phyloP scores from a whole-genome alignment of 495 filamentous ascomycete species.

The Cryomyces antarcticus region DNA sequence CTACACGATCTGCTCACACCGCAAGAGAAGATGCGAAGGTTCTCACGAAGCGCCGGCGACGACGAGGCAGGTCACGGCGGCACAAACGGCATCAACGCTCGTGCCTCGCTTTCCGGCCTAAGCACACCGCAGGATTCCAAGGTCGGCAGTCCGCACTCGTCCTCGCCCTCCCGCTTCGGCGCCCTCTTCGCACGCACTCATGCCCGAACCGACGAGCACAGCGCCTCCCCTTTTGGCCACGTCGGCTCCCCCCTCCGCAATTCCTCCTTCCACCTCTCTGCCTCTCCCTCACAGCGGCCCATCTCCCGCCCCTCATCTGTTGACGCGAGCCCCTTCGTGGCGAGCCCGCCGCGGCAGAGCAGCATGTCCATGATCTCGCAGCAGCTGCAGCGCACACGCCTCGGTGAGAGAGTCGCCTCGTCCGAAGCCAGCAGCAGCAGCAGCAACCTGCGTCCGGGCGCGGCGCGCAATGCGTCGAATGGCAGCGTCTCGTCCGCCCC shows the following conservation, averaged over 20 bases:
- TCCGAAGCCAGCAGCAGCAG: not conserved
- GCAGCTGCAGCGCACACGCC: constrained; percentile 24
- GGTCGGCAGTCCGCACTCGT: constrained; percentile 58
- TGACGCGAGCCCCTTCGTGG: constrained; percentile 41
- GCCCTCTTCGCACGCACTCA: constrained; percentile 47
- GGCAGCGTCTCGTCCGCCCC: not conserved
- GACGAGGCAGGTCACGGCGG: constrained; percentile 23
- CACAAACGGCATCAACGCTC: constrained; percentile 19
- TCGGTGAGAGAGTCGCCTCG: constrained; percentile 2
- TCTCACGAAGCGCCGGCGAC: constrained; percentile 45
- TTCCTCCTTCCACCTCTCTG: constrained; percentile 38
- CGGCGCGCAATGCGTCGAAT: not conserved
- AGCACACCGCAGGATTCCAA: constrained; percentile 45
- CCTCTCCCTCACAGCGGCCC: constrained; percentile 45
- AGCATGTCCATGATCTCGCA: constrained; percentile 25
- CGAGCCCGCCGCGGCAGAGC: constrained; percentile 41
- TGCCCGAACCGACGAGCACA: constrained; percentile 45
- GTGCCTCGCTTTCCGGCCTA: constrained; percentile 37
- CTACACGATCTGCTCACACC: constrained; percentile 84
- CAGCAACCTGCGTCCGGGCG: not conserved
- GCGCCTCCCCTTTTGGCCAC: constrained; percentile 38
- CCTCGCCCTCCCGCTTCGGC: constrained; percentile 74
- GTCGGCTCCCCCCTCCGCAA: constrained; percentile 90
- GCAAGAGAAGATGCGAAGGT: constrained; percentile 66
- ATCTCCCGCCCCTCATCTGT: constrained; percentile 28